phyloP scores from a whole-genome alignment of 495 filamentous ascomycete species.

The Penicillium canescens region DNA sequence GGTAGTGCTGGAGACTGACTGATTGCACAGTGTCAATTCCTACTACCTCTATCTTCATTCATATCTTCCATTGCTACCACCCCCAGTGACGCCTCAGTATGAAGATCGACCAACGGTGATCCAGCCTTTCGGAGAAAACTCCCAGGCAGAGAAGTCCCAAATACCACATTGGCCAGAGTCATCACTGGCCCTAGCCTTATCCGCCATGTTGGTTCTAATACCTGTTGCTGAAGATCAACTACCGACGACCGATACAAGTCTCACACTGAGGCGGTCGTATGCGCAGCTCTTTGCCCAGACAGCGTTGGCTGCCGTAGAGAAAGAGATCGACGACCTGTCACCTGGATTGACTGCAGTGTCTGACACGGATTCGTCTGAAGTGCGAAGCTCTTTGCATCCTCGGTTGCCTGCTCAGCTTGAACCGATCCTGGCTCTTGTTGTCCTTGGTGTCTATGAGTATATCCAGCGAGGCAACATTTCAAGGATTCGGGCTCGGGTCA shows the following conservation, averaged over 20 bases:
- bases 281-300: slow-evolving; percentile 50
- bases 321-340: slow-evolving; percentile 44
- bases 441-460: slow-evolving; percentile 55
- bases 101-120: slow-evolving; percentile 33
- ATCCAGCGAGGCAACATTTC: slow-evolving; percentile 53
- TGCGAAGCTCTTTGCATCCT: slow-evolving; percentile 41
- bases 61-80: slow-evolving; percentile 53
- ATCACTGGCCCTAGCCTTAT: slow-evolving; percentile 48
- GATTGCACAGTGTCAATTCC: slow-evolving; percentile 31
- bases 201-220: slow-evolving; percentile 49
- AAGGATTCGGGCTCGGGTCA: slow-evolving; percentile 50
- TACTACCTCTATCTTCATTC: slow-evolving; percentile 58
- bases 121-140: slow-evolving; percentile 9
- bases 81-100: slow-evolving; percentile 30
- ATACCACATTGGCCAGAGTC: slow-evolving; percentile 41
- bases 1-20: not conserved
- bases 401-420: slow-evolving; percentile 43
- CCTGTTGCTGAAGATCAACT: slow-evolving; percentile 39
- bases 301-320: slow-evolving; percentile 46
- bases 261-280: slow-evolving; percentile 43
- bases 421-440: slow-evolving; percentile 47
- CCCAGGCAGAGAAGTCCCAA: slow-evolving; percentile 15
- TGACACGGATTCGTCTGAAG: slow-evolving; percentile 33
- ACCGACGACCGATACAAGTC: slow-evolving; percentile 29
- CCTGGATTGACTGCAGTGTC: slow-evolving; percentile 30